Conservation (phyloP, 805 yeast genomes). For the Cyberlindnera xylosilytica region DNA sequence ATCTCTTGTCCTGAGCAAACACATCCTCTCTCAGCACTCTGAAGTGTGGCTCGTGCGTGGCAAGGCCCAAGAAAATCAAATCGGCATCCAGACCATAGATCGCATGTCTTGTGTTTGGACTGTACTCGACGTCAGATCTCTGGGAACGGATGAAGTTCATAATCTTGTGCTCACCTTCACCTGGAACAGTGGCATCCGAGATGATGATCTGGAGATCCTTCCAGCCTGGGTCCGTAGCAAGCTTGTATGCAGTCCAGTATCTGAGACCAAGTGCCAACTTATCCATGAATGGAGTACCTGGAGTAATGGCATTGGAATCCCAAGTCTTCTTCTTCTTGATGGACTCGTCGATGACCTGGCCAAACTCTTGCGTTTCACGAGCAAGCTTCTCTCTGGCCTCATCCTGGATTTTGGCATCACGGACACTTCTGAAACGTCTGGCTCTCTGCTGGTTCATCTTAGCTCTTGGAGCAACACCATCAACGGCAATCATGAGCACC, state of each 20-base stretch:
- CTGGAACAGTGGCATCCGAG: conserved; percentile 95
- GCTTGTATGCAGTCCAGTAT: conserved; percentile 84
- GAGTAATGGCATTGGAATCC: conserved; percentile 91
- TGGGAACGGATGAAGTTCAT: conserved; percentile 95
- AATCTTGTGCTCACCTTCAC: conserved; percentile 97
- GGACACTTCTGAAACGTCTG: conserved; percentile 90
- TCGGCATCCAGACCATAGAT: conserved; percentile 98
- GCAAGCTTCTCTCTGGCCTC: conserved; percentile 59
- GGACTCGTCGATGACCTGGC: conserved; percentile 75
- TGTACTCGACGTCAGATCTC: conserved; percentile 78
- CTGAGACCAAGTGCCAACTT: conserved; percentile 77
- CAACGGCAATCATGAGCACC: conserved; percentile 93
- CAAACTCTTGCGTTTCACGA: conserved; percentile 30
- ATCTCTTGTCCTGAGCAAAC: conserved; percentile 59
- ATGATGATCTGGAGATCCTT: conserved; percentile 69
- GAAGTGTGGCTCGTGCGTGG: conserved; percentile 98
- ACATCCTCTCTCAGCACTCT: conserved; percentile 94
- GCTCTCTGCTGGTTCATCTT: conserved; percentile 98
- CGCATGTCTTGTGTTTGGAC: conserved; percentile 93
- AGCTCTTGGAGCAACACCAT: conserved; percentile 98
- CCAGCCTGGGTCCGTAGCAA: conserved; percentile 86
- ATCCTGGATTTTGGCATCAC: conserved; percentile 85
- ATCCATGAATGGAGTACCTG: conserved; percentile 96
- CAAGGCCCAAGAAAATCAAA: conserved; percentile 89
- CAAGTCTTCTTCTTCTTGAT: conserved; percentile 73